phyloP scores from a whole-genome alignment of 495 filamentous ascomycete species.

The Hyaloscypha variabilis region DNA sequence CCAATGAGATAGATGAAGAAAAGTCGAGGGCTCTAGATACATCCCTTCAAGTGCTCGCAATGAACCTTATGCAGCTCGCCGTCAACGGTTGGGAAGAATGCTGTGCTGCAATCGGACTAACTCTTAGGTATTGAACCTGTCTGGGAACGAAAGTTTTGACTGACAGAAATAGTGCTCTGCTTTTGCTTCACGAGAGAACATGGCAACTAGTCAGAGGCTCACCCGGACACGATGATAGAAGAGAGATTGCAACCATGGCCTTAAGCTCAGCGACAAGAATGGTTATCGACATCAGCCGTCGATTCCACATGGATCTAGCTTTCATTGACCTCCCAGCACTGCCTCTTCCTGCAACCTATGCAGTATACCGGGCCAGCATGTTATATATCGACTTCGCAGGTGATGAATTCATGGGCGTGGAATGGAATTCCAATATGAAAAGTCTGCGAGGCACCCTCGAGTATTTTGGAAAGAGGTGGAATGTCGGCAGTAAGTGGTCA shows the following conservation, averaged over 20 bases:
- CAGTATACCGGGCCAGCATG: constrained; percentile 18
- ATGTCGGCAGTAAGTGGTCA: constrained; percentile 21
- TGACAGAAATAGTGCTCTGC: constrained; percentile 16
- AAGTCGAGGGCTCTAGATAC: constrained; percentile 6
- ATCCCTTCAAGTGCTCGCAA: constrained; percentile 14
- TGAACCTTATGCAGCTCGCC: constrained; percentile 19
- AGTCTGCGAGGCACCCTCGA: constrained; percentile 16
- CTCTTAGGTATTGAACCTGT: constrained; percentile 13
- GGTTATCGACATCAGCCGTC: constrained; percentile 22
- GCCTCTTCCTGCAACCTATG: constrained; percentile 22
- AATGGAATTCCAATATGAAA: constrained; percentile 20
- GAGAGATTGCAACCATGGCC: constrained; percentile 15
- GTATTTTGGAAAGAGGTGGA: constrained; percentile 22
- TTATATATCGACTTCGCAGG: constrained; percentile 25
- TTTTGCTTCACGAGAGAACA: constrained; percentile 18
- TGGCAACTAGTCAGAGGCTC: constrained; percentile 5
- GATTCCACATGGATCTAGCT: constrained; percentile 22
- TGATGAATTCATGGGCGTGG: constrained; percentile 15
- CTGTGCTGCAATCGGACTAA: constrained; percentile 26
- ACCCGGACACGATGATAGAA: constrained; percentile 2
- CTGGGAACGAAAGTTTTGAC: not conserved
- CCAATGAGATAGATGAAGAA: constrained; percentile 8
- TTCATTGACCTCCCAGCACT: constrained; percentile 23
- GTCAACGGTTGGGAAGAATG: constrained; percentile 29
- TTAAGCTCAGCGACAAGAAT: constrained; percentile 23